Evolutionary conservation across 2,329 filamentous ascomycete genomes (phyloP).

Genomic region (Claviceps africana): DNA sequence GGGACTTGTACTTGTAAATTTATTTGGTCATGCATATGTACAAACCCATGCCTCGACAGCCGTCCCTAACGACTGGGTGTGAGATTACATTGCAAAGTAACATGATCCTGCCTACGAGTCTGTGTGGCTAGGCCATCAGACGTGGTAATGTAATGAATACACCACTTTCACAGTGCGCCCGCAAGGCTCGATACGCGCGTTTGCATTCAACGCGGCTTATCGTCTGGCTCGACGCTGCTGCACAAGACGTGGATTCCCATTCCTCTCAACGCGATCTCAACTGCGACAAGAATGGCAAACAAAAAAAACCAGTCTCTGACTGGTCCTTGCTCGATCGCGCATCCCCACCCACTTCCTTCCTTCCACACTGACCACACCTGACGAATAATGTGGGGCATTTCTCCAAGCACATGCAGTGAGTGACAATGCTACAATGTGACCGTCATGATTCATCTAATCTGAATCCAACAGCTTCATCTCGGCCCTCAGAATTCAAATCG

Average conservation of each 20-base stretch:
- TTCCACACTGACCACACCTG: neutral
- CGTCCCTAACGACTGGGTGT: constrained; percentile 14
- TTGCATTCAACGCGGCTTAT: neutral
- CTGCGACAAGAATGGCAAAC: neutral
- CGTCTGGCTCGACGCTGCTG: neutral
- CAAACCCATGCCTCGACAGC: constrained; percentile 15
- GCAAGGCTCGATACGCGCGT: too few relatives aligned
- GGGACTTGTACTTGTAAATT: constrained; percentile 30
- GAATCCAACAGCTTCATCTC: neutral
- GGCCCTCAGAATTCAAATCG: neutral
- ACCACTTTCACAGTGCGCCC: neutral
- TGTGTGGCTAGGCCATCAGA: neutral
- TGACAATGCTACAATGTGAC: neutral
- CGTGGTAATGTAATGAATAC: neutral
- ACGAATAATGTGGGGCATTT: neutral
- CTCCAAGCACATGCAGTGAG: neutral
- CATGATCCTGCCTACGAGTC: neutral
- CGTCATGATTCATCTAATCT: neutral
- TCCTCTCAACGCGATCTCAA: neutral
- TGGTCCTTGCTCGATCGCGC: neutral
- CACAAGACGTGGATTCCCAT: neutral
- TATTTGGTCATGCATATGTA: constrained; percentile 24
- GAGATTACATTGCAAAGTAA: neutral
- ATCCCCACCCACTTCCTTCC: neutral
- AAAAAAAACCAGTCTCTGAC: neutral